Percentiles rank a stretch among this genome's conserved stretches.
These are phyloP conservation scores for Xylaria hypoxylon DNA, from an alignment of 2,329 filamentous ascomycete genomes.

Conservation along the genomic window DNA sequence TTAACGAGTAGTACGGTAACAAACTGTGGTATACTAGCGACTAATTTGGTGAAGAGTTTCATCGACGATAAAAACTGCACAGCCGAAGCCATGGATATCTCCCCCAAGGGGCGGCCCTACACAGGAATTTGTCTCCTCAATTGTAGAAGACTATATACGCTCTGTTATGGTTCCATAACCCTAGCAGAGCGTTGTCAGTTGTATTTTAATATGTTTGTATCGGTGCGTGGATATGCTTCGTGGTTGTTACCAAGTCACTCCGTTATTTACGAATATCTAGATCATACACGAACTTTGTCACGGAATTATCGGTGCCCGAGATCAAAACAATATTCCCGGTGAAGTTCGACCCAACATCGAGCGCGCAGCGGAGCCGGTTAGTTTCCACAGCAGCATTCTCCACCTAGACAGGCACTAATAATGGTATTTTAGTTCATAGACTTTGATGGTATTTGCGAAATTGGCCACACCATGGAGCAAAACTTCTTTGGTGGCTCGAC, in stretches of 20 bases:
- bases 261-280: slow-evolving; percentile 12
- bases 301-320: not conserved
- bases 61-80: not conserved
- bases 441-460: slow-evolving; percentile 9
- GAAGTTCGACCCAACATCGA: not conserved
- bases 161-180: not conserved
- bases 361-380: slow-evolving; percentile 15
- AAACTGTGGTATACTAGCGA: not conserved
- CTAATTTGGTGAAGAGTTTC: slow-evolving; percentile 7
- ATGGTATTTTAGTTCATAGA: slow-evolving; percentile 11
- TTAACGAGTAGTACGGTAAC: no score
- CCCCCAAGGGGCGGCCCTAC: not conserved
- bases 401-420: not conserved
- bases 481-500: not conserved
- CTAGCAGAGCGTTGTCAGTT: slow-evolving; percentile 19
- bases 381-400: not conserved
- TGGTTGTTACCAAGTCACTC: not conserved
- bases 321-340: not conserved
- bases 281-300: slow-evolving; percentile 29
- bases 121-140: not conserved
- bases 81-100: not conserved
- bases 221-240: slow-evolving; percentile 11
- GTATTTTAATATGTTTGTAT: slow-evolving; percentile 1
- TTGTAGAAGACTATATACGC: not conserved
- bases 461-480: slow-evolving; percentile 13